phyloP scores from a whole-genome alignment of 108 stramenopile species.

The Nannochloropsis gaditana region DNA sequence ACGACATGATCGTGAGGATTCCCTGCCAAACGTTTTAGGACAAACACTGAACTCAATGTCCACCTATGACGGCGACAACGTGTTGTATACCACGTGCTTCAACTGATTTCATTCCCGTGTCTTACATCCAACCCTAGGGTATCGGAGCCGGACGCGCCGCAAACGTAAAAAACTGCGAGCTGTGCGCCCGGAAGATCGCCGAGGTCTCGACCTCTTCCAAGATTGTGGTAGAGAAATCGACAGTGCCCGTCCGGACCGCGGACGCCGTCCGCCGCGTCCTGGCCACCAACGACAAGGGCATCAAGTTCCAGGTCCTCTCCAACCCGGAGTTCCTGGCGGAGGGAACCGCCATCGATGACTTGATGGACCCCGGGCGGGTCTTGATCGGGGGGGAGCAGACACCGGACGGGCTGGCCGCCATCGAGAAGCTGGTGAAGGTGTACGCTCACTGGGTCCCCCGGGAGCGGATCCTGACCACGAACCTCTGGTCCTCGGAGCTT shows the following conservation, averaged over 20 bases:
- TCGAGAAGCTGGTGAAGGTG: conserved; percentile 51
- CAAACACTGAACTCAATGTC: no score
- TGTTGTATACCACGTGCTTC: no score
- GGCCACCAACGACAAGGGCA: conserved; percentile 76
- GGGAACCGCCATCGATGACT: conserved; percentile 93
- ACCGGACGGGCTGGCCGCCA: conserved; percentile 68
- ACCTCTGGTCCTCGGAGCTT: conserved; percentile 96
- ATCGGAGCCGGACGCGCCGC: conserved; percentile 98
- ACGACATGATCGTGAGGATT: no score
- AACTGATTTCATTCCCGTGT: no score
- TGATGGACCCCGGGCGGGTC: conserved; percentile 87
- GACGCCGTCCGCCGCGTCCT: conserved; percentile 91
- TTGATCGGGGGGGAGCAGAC: conserved; percentile 95
- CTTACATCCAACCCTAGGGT: conserved; percentile 51
- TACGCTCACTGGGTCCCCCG: conserved; percentile 83
- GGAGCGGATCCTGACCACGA: conserved; percentile 90
- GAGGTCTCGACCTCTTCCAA: conserved; percentile 70
- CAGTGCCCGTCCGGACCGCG: conserved; percentile 96
- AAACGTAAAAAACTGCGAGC: conserved; percentile 98
- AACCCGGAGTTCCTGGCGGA: conserved; percentile 99
- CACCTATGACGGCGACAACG: no score
- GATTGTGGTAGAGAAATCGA: conserved; percentile 98
- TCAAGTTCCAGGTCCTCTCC: conserved; percentile 88
- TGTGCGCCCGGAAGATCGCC: conserved; percentile 98
- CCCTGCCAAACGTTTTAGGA: no score